Evolutionary conservation across 78 protist genomes (phyloP), one percentile per base, ranked within the genome.

Genomic region (Pelomyxa schiedti): DNA sequence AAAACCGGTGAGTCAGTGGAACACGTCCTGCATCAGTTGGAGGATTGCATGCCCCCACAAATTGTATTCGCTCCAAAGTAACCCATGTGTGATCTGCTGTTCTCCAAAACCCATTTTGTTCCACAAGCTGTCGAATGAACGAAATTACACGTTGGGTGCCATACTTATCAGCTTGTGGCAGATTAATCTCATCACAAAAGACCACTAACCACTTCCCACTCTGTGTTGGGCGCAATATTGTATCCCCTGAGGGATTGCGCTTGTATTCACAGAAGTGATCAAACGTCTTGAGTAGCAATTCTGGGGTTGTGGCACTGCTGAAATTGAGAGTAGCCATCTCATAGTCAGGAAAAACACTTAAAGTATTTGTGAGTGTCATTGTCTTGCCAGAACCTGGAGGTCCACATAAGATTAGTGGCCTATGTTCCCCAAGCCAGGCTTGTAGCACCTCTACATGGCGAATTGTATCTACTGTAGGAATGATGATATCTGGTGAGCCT

Each of bases 11-110:
- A 8, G 93, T 40, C 22, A 97, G 83, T 36, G 89, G 92, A 42
- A 79, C 89, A n/a, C 98, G 95, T 36, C 99, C 99, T 8, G 97
- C 91, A 69, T 94, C 98, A 1, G 99, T 94, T 65, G 98, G 98
- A 9, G 99, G 99, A 77, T 97, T 95, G 80, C 98, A 97, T 8
- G 98, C 98, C 7, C 93, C 96, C 28, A 88, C 91, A 74, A 91
- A 78, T 75, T 91, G 96, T 7, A 96, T 72, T 37, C 93, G 86
- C 69, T 94, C 95, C 8, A 96, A 74, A 28, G 35, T 4, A 29
- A 93, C 86, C 94, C 93, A 94, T 29, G 82, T 52, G 70, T 85
- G 81, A 41, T 4, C 26, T 1, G 1, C 32, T 4, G 86, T 52
- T 36, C 86, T 63, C 96, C 94, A 96, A 88, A 92, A 96, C 16